A percentile compares a stretch with the other conserved stretches of the same genome.
phyloP scores from a whole-genome alignment of 202 grass and related monocot species.

The Panicum hallii region DNA sequence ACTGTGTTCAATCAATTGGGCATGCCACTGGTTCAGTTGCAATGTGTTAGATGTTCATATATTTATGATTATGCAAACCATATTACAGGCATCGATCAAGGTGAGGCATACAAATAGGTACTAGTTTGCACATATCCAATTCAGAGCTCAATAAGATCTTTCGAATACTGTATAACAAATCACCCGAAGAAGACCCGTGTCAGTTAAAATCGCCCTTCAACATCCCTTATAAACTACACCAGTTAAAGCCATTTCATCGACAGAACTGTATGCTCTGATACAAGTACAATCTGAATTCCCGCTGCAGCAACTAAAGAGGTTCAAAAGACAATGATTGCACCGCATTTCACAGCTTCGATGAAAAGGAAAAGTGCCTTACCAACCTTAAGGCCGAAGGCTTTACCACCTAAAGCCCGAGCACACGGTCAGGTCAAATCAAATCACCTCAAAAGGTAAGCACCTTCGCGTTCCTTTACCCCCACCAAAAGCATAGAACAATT shows the following conservation, averaged over 20 bases:
- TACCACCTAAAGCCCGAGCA: constrained; percentile 44
- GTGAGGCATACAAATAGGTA: not conserved
- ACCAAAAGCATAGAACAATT: constrained; percentile 33
- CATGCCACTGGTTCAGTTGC: not conserved
- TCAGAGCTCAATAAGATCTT: not conserved
- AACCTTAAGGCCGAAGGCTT: constrained; percentile 38
- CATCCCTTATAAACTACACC: not conserved
- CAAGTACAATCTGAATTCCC: constrained; percentile 9
- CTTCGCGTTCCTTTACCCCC: constrained; percentile 7
- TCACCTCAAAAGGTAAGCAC: constrained; percentile 23
- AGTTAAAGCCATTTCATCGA: constrained; percentile 17
- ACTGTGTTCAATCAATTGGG: not conserved
- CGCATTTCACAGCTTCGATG: constrained; percentile 12
- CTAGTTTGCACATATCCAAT: not conserved
- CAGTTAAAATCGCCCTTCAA: not conserved
- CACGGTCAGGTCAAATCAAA: constrained; percentile 33
- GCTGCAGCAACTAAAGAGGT: not conserved
- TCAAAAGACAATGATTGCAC: not conserved
- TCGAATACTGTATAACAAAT: not conserved
- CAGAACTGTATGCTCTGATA: not conserved
- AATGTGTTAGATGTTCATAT: not conserved
- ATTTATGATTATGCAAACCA: not conserved
- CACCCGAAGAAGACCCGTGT: not conserved
- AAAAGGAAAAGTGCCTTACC: constrained; percentile 17
- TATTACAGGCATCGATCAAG: not conserved